Base-by-base conservation (phyloP, 441 rosid genomes). In the California macrophylla region DNA sequence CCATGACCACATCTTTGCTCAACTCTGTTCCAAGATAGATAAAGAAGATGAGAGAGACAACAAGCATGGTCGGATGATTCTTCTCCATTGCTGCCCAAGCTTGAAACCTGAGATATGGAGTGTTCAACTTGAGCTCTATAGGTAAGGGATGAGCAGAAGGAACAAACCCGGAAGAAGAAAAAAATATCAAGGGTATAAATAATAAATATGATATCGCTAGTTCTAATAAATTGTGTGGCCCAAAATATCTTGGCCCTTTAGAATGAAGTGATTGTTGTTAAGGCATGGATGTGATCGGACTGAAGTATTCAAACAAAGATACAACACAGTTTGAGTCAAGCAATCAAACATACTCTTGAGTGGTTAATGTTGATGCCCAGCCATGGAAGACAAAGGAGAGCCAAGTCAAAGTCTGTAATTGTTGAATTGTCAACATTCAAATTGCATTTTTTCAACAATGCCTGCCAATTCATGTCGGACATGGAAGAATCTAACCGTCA, bases 1-100 rank as follows among this genome's bases (percentile, higher is more conserved):
- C 72, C 32, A 12, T 47, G 29, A 36, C 78, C 52, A 38, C 47
- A 23, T 64, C 21, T 32, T 28, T 64, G 69, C 12, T 23, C 28
- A 34, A 61, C 56, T 50, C 16, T 8, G 23, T 0, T 18, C 45
- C 0, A 20, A 69, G 1, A n/a, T 23, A 21, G 2, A 70, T 6
- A 8, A 42, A 0, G 7, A 40, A 20, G 13, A 36, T 4, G 0
- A 50, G 5, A 34, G 18, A 30, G 1, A 47, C 9, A 32, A 28
- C 52, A 38, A 42, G 68, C n/a, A 20, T 25, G 18, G 18, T 2
- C 8, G 42, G 75, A 23, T 13, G 26, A 0, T 38, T 64, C 40
- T 56, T 58, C 61, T 38, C 36, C 68, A 42, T 29, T 34, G 18
- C 21, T 15, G 1, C 20, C 36, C 10, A 13, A 54, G 62, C 25